Evolutionary conservation across 2,329 filamentous ascomycete species (phyloP).

Genomic region (Fusarium foetens): DNA sequence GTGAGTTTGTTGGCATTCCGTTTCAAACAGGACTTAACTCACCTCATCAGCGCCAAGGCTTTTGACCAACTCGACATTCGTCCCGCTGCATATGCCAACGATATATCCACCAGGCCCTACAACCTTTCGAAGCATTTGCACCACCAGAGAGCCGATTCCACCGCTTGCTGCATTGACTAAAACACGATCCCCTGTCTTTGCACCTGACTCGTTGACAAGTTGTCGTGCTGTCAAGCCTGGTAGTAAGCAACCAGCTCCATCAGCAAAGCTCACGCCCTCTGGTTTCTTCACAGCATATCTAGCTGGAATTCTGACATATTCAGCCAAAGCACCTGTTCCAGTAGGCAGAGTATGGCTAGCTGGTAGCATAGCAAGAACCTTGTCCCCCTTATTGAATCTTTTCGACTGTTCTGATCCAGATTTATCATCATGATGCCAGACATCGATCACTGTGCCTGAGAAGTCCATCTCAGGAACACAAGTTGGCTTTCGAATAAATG

Average conservation of each 20-base stretch:
- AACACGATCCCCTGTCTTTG: constrained; percentile 34
- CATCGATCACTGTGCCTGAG: constrained; percentile 52
- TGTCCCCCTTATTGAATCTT: constrained; percentile 6
- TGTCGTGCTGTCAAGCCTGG: constrained; percentile 54
- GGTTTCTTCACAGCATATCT: constrained; percentile 50
- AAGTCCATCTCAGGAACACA: constrained; percentile 58
- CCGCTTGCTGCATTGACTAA: constrained; percentile 7
- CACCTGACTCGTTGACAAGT: constrained; percentile 51
- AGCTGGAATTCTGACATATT: constrained; percentile 52
- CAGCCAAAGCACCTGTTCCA: constrained; percentile 53
- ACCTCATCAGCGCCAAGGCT: constrained; percentile 1
- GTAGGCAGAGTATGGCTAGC: constrained; percentile 5
- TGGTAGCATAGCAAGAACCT: constrained; percentile 1
- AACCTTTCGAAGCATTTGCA: background rate
- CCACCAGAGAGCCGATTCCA: background rate
- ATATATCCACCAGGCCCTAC: background rate
- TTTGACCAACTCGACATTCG: background rate
- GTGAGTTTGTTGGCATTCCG: background rate
- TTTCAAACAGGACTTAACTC: background rate
- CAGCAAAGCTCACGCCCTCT: constrained; percentile 40
- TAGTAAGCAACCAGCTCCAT: constrained; percentile 53
- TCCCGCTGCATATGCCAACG: background rate
- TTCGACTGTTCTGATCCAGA: constrained; percentile 9
- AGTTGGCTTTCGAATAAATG: constrained; percentile 48
- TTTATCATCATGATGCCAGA: constrained; percentile 46